A percentile compares a stretch with the other conserved stretches of the same genome.
phyloP scores from a whole-genome alignment of 371 early-diverging fungal genomes.

The Parasitella parasitica region DNA sequence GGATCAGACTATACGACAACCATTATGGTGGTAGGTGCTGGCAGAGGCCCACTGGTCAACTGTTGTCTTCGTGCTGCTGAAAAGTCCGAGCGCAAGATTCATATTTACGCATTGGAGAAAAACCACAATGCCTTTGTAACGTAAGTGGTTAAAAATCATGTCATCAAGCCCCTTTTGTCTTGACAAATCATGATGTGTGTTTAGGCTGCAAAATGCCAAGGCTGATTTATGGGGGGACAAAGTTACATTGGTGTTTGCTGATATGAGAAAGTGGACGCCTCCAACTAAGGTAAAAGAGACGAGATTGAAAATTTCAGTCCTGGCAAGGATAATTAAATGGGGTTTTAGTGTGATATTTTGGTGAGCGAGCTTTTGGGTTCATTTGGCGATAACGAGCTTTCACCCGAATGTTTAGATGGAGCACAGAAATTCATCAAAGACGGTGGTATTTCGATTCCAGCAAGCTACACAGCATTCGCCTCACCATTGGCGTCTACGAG shows the following conservation, averaged over 20 bases:
- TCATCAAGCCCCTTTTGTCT: not conserved
- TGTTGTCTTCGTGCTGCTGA: constrained; percentile 81
- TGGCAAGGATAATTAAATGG: not conserved
- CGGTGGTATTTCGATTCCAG: constrained; percentile 90
- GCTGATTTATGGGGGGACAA: constrained; percentile 74
- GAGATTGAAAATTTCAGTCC: not conserved
- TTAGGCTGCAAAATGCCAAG: constrained; percentile 77
- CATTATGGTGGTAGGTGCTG: constrained; percentile 87
- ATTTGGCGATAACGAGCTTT: constrained; percentile 96
- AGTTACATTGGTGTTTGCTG: constrained; percentile 82
- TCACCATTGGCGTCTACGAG: constrained; percentile 88
- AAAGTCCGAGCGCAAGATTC: constrained; percentile 61
- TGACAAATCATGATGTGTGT: not conserved
- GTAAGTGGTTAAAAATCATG: constrained; percentile 37
- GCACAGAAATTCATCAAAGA: constrained; percentile 84
- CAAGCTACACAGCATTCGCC: constrained; percentile 76
- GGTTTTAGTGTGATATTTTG: constrained; percentile 74
- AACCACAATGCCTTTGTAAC: constrained; percentile 93
- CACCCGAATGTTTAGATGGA: constrained; percentile 95
- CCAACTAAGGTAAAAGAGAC: constrained; percentile 55
- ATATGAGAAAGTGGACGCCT: constrained; percentile 90
- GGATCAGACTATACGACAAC: constrained; percentile 54
- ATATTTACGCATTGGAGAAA: constrained; percentile 89
- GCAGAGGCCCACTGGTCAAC: constrained; percentile 80
- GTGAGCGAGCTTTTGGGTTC: constrained; percentile 92